These are phyloP conservation scores for Sordariomycetes sp. DNA, from an alignment of 2,329 filamentous ascomycete species.

Conservation along the genomic window DNA sequence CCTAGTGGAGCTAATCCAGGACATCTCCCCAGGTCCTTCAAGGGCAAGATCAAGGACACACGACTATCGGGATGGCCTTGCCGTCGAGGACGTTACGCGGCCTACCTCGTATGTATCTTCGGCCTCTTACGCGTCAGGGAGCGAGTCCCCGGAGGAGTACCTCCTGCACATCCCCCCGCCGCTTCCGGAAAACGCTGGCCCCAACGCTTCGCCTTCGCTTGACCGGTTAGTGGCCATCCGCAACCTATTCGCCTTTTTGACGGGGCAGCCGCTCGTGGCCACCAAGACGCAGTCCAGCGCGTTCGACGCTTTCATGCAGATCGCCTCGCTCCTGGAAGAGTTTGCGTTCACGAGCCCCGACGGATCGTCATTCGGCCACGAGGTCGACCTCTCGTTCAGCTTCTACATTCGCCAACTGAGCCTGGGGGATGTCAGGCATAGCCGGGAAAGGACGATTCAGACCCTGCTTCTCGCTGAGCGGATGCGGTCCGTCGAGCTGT, in stretches of 20 bases:
- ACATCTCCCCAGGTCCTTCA: neutral
- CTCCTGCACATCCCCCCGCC: conserved; percentile 40
- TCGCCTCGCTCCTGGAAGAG: conserved; percentile 38
- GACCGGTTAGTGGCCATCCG: conserved; percentile 45
- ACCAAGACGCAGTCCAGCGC: conserved; percentile 36
- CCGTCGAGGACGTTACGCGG: conserved; percentile 33
- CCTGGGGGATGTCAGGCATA: conserved; percentile 67
- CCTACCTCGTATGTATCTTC: conserved; percentile 22
- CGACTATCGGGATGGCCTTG: conserved; percentile 30
- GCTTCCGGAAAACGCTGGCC: conserved; percentile 16
- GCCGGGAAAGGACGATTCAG: conserved; percentile 80
- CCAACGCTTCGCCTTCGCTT: conserved; percentile 12
- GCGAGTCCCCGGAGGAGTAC: conserved; percentile 25
- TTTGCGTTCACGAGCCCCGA: conserved; percentile 45
- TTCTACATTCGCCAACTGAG: conserved; percentile 66
- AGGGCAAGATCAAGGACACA: conserved; percentile 22
- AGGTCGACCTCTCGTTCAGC: conserved; percentile 51
- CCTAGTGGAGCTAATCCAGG: conserved; percentile 29
- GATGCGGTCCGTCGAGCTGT: conserved; percentile 70
- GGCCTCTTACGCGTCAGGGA: conserved; percentile 17
- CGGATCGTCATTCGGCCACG: conserved; percentile 44
- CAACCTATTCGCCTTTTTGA: conserved; percentile 55
- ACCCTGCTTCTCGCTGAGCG: conserved; percentile 79
- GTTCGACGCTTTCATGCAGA: conserved; percentile 40
- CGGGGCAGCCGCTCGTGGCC: conserved; percentile 47